A percentile compares a stretch with the other conserved stretches of the same genome.
Evolutionary conservation across 2,329 filamentous ascomycete species (phyloP).

Genomic region (Xylaria sp.): DNA sequence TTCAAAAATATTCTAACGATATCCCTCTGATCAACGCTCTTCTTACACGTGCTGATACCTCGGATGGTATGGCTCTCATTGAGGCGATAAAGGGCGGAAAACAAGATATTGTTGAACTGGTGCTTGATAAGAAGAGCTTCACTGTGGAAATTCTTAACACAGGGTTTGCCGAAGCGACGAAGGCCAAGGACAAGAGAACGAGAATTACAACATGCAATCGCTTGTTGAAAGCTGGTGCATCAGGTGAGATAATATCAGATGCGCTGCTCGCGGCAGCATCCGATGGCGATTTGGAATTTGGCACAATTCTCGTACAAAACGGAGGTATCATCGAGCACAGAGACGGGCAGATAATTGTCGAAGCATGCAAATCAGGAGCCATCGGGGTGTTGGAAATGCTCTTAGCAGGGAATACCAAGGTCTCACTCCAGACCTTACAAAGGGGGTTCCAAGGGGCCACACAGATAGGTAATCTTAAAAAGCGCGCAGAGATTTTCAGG

Average conservation of each 20-base stretch:
- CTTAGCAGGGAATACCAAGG: conserved; percentile 55
- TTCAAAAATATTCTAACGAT: conserved; percentile 61
- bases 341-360: conserved; percentile 64
- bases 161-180: conserved; percentile 58
- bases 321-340: conserved; percentile 64
- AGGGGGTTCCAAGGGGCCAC: conserved; percentile 67
- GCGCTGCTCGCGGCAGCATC: conserved; percentile 63
- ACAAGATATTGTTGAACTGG: conserved; percentile 58
- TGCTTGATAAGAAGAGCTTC: conserved; percentile 57
- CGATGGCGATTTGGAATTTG: conserved; percentile 64
- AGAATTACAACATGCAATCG: conserved; percentile 59
- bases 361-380: conserved; percentile 64
- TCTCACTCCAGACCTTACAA: conserved; percentile 58
- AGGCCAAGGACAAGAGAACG: conserved; percentile 53
- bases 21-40: conserved; percentile 60
- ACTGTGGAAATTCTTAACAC: conserved; percentile 54
- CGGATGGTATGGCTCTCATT: conserved; percentile 61
- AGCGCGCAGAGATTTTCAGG: conserved; percentile 62
- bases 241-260: conserved; percentile 58
- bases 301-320: conserved; percentile 61
- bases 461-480: conserved; percentile 61
- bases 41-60: conserved; percentile 59
- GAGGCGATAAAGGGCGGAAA: conserved; percentile 60
- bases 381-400: conserved; percentile 63
- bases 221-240: conserved; percentile 60